A percentile compares a stretch with the other conserved stretches of the same genome.
Evolutionary conservation across 208 protist species (phyloP).

Genomic region (Acanthamoeba triangularis): DNA sequence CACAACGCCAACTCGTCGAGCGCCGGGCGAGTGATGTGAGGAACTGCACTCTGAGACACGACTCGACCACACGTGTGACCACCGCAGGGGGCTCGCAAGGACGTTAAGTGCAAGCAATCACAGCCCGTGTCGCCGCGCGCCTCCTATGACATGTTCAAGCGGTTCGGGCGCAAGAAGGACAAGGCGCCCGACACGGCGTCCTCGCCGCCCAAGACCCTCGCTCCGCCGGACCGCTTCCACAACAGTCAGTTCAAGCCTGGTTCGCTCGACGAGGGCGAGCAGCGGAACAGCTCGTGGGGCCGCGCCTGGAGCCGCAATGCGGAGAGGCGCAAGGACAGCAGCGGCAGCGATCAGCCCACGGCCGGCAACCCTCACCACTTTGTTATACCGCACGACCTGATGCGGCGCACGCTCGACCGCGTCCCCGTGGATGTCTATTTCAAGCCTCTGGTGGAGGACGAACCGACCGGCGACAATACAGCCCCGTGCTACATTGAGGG

Average conservation of each 20-base stretch:
- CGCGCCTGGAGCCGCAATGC: background rate
- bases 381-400: slow-evolving; percentile 14
- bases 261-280: background rate
- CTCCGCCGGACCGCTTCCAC: background rate
- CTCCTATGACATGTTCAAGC: slow-evolving; percentile 23
- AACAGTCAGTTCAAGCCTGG: background rate
- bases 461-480: background rate
- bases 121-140: background rate
- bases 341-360: background rate
- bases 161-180: slow-evolving; percentile 15
- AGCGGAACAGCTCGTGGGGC: background rate
- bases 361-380: background rate
- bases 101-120: background rate
- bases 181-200: background rate
- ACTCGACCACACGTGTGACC: background rate
- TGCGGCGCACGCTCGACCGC: background rate
- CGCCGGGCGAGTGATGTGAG: too few species aligned
- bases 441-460: background rate
- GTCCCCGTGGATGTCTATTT: slow-evolving; percentile 46
- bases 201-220: background rate
- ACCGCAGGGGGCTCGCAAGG: background rate
- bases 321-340: background rate
- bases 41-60: too few species aligned
- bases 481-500: slow-evolving; percentile 8
- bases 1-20: too few species aligned